These are phyloP conservation scores for Noccaea bulbosa DNA, from an alignment of 345 rosid genomes.

Conservation along the genomic window DNA sequence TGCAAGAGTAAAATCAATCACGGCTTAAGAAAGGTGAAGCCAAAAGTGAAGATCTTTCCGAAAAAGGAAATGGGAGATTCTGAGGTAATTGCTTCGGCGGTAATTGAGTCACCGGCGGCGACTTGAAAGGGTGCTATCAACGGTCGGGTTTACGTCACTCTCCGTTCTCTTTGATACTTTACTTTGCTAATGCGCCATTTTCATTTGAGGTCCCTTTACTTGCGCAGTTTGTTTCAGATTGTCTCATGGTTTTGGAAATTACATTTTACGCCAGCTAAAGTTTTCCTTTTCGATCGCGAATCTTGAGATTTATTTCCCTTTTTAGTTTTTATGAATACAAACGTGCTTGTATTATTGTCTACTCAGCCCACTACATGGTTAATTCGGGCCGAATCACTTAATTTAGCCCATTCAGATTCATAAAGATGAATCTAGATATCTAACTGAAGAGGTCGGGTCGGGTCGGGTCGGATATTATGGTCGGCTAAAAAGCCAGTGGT, in stretches of 20 bases:
- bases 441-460: slow-evolving; percentile 4
- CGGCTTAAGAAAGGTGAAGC: slow-evolving; percentile 10
- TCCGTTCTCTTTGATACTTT: slow-evolving; percentile 33
- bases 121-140: slow-evolving; percentile 38
- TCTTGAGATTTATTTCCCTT: slow-evolving; percentile 4
- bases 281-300: not conserved
- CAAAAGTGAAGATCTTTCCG: slow-evolving; percentile 29
- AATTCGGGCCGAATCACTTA: not conserved
- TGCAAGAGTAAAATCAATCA: slow-evolving; percentile 11
- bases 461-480: slow-evolving; percentile 2
- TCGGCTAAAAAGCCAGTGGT: slow-evolving; percentile 7
- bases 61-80: slow-evolving; percentile 2
- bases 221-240: not conserved
- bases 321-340: not conserved
- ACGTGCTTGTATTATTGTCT: not conserved
- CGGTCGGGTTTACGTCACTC: slow-evolving; percentile 49
- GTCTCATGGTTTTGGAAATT: not conserved
- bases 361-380: not conserved
- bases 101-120: slow-evolving; percentile 37
- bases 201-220: slow-evolving; percentile 26
- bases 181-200: slow-evolving; percentile 33
- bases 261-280: not conserved
- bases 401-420: slow-evolving; percentile 5
- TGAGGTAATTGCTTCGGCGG: slow-evolving; percentile 11
- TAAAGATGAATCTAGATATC: not conserved